Base-by-base conservation (phyloP, 257 asterid species). In the Hygrophila difformis region DNA sequence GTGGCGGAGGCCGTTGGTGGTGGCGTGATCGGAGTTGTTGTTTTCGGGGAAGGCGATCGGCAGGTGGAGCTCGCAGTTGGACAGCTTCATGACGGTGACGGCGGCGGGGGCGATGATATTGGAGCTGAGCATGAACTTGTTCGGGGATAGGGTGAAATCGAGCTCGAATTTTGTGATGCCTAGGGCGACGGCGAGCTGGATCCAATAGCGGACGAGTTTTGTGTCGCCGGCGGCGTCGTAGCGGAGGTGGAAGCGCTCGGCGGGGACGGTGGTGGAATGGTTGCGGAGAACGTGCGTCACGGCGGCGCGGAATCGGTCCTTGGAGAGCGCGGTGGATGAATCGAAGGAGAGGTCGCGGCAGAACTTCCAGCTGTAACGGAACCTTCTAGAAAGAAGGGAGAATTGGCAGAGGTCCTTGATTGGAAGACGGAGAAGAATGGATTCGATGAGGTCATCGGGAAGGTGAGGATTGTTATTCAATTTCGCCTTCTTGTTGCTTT, bases 391-490 rank as follows among this genome's bases (percentile, higher is more conserved):
- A 0, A 69, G 43, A 1, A 61, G 5, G 0, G 72, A 28, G 0
- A 65, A 60, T 4, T 13, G 7, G 18, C 34, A 18, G 3, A 54
- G 39, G 3, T 55, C 48, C 11, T 57, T 60, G 13, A 48, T 8
- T 0, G 72, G 50, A 2, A 69, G 59, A 18, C 18, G 48, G 0
- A 60, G 31, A 6, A 64, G 0, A 1, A 69, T 64, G 8, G 5
- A 10, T 29, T 69, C 76, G 14, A 69, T 12, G 0, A 69, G 13
- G 7, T 69, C 72, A 5, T 60, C 72, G 0, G 62, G 59, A 6
- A 69, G 2, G 14, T 28, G 31, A 26, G n/a, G n/a, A n/a, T n/a
- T n/a, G n/a, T n/a, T n/a, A n/a, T n/a, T n/a, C n/a, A n/a, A n/a
- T n/a, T n/a, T n/a, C n/a, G n/a, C n/a, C n/a, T n/a, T n/a, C n/a